phyloP scores from a whole-genome alignment of 2,329 filamentous ascomycete genomes.

The Dryadomyces quercivorus region DNA sequence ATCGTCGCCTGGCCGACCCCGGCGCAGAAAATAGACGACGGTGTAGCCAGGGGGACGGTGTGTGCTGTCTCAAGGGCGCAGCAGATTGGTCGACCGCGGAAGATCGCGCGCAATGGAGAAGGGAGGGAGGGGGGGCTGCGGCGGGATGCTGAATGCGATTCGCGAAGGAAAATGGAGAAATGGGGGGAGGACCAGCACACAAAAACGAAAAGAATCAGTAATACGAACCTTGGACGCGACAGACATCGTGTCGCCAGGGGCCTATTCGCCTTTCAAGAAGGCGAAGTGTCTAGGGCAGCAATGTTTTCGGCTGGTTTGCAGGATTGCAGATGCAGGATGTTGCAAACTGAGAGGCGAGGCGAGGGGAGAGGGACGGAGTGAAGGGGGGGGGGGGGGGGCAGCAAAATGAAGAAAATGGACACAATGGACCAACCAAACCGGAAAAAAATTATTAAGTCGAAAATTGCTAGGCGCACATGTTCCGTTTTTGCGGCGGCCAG shows the following conservation, averaged over 20 bases:
- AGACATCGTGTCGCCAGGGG: slow-evolving; percentile 44
- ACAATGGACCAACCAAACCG: slow-evolving; percentile 2
- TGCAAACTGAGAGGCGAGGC: background rate
- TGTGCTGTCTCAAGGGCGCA: background rate
- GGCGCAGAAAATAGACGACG: too few relatives aligned
- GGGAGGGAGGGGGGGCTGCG: background rate
- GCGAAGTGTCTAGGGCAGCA: slow-evolving; percentile 22
- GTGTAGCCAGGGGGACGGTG: too few relatives aligned
- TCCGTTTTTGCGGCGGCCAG: slow-evolving; percentile 1
- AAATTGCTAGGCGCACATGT: slow-evolving; percentile 7
- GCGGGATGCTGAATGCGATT: slow-evolving; percentile 2
- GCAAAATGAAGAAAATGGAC: slow-evolving; percentile 9
- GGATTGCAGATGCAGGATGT: slow-evolving; percentile 2
- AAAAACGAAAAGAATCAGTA: background rate
- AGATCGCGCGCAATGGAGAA: background rate
- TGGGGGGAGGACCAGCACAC: slow-evolving; percentile 2
- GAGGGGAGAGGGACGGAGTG: background rate
- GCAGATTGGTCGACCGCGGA: background rate
- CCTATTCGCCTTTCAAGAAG: slow-evolving; percentile 39
- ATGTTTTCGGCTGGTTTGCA: slow-evolving; percentile 5
- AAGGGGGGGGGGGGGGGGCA: slow-evolving; percentile 13
- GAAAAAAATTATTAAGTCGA: slow-evolving; percentile 7
- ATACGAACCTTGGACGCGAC: slow-evolving; percentile 46
- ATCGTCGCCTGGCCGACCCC: too few relatives aligned
- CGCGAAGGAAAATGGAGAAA: slow-evolving; percentile 54